Base-by-base conservation (phyloP, 2,329 filamentous ascomycete genomes). In the Beauveria caledonica region DNA sequence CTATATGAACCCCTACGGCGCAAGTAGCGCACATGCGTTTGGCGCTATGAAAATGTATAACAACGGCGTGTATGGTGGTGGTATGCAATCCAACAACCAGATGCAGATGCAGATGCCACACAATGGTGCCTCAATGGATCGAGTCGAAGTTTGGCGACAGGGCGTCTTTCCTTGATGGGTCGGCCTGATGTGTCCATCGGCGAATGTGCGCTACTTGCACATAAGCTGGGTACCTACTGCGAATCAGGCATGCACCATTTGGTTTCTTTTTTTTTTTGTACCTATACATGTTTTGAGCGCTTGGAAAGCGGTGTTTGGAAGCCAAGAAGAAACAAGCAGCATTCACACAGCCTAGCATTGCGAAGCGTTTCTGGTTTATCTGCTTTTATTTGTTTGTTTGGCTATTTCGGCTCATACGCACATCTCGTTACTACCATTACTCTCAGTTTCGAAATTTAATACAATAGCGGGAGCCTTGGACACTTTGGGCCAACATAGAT, bases 71-170 rank as follows among this genome's bases (percentile, higher is more conserved):
- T 53, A 53, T 21, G 49, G 49, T 21, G 49, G 49, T 40, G 58
- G 42, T 21, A 66, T 68, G 66, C 67, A 62, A 45, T 64, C 64
- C 64, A 55, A 61, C 5, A 68, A 70, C 68, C 66, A 66, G 7
- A 62, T 66, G 13, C 66, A 66, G 7, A 62, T 66, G 13, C 62
- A 57, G 46, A 62, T 62, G 60, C 53, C 62, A 7, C 46, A 40
- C 27, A 67, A 65, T n/a, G 54, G 61, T 8, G 68, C 62, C 25
- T 67, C 70, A 3, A 63, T 70, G 63, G 74, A 75, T 52, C 70
- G 72, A 40, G 74, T 77, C 7, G 75, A 78, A 62, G 71, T 73
- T 58, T 78, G 76, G 76, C 70, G 76, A 48, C 75, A 77, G 58
- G 69, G 75, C 53, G 71, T 78, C 19, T 68, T 68, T 60, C 73